A percentile compares a stretch with the other conserved stretches of the same genome.
Conservation (phyloP, 202 grass and related monocot species). For the Carex arenaria region DNA sequence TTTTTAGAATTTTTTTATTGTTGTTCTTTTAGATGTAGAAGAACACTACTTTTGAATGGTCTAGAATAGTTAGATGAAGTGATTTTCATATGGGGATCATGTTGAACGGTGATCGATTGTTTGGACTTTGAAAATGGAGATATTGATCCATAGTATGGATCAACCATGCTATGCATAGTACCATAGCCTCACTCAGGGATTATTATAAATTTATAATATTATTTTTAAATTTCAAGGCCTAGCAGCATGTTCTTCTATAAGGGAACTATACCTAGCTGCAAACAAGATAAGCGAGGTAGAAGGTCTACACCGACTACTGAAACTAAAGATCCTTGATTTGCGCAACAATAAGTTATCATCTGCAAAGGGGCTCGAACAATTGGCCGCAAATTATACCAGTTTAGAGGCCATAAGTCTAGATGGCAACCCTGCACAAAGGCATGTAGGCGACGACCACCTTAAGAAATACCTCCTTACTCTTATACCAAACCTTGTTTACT, state of each 20-base stretch:
- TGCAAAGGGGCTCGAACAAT: slow-evolving; percentile 71
- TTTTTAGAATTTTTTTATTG: too few species aligned
- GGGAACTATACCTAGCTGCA: slow-evolving; percentile 78
- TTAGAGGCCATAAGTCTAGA: slow-evolving; percentile 80
- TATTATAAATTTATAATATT: background rate
- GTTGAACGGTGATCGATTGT: too few species aligned
- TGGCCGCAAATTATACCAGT: slow-evolving; percentile 84
- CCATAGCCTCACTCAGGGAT: background rate
- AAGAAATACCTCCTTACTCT: slow-evolving; percentile 74
- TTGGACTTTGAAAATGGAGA: too few species aligned
- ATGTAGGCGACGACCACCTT: slow-evolving; percentile 83
- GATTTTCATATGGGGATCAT: too few species aligned
- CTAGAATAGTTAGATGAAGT: too few species aligned
- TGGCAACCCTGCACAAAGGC: slow-evolving; percentile 76
- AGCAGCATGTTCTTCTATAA: slow-evolving; percentile 77
- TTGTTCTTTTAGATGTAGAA: too few species aligned
- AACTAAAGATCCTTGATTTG: slow-evolving; percentile 78
- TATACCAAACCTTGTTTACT: slow-evolving; percentile 60
- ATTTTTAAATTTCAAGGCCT: slow-evolving; percentile 46
- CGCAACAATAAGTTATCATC: slow-evolving; percentile 73
- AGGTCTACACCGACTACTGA: slow-evolving; percentile 83
- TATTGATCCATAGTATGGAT: too few species aligned
- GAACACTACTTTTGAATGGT: too few species aligned
- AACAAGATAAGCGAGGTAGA: slow-evolving; percentile 98
- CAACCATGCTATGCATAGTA: too few species aligned